Percentiles rank a stretch among this genome's conserved stretches.
Evolutionary conservation across 2,329 filamentous ascomycete species (phyloP).

Genomic region (Reticulascus tulasneorum): DNA sequence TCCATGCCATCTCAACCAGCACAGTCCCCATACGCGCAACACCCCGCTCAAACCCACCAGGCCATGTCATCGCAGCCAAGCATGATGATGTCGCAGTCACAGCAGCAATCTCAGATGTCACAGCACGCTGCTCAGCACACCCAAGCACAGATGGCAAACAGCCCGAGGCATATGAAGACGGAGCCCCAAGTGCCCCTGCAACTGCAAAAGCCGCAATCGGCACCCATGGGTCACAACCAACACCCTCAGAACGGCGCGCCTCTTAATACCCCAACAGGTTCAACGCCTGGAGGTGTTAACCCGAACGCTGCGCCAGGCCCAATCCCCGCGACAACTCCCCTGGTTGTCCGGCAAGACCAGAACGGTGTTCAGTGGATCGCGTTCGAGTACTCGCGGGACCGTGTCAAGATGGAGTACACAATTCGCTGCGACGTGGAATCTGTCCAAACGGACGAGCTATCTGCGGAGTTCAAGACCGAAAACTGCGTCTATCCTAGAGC

Average conservation of each 20-base stretch:
- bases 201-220: slow-evolving; percentile 52
- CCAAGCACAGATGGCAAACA: slow-evolving; percentile 54
- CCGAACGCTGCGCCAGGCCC: slow-evolving; percentile 91
- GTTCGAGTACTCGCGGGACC: slow-evolving; percentile 94
- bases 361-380: slow-evolving; percentile 99
- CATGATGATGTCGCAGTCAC: slow-evolving; percentile 58
- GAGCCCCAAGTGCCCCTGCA: slow-evolving; percentile 59
- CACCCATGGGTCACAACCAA: slow-evolving; percentile 34
- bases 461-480: slow-evolving; percentile 89
- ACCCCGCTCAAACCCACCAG: slow-evolving; percentile 47
- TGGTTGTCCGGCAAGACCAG: slow-evolving; percentile 90
- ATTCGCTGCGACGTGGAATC: slow-evolving; percentile 98
- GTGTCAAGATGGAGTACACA: slow-evolving; percentile 99
- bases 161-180: slow-evolving; percentile 59
- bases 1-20: slow-evolving; percentile 62
- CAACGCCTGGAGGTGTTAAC: slow-evolving; percentile 58
- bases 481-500: slow-evolving; percentile 98
- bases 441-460: slow-evolving; percentile 82
- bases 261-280: slow-evolving; percentile 41
- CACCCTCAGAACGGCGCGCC: slow-evolving; percentile 37
- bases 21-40: slow-evolving; percentile 59
- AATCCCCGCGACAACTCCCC: slow-evolving; percentile 91
- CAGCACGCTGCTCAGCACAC: slow-evolving; percentile 51
- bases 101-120: slow-evolving; percentile 17
- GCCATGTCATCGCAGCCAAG: slow-evolving; percentile 60